Conservation (phyloP, 371 early-diverging fungal genomes). For the Basidiobolus meristosporus region DNA sequence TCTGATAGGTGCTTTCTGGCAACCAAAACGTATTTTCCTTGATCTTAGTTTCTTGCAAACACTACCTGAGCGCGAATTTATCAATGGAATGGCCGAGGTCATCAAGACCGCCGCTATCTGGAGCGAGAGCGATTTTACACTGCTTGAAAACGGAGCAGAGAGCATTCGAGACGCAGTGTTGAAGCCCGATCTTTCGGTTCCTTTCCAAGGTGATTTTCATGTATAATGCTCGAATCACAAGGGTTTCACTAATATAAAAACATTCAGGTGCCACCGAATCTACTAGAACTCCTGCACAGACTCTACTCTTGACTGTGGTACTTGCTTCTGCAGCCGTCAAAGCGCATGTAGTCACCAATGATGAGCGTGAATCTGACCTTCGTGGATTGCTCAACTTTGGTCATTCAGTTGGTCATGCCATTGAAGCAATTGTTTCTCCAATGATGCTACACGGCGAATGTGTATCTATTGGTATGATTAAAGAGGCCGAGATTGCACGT, state of each 20-base stretch:
- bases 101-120: constrained; percentile 95
- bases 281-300: constrained; percentile 37
- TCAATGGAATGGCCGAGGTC: constrained; percentile 94
- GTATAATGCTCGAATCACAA: neutral
- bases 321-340: constrained; percentile 79
- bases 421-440: constrained; percentile 84
- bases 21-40: constrained; percentile 83
- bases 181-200: neutral
- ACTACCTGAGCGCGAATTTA: constrained; percentile 81
- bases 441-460: constrained; percentile 91
- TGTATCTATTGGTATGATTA: constrained; percentile 84
- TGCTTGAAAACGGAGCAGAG: constrained; percentile 71
- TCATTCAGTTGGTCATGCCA: constrained; percentile 91
- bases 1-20: constrained; percentile 92
- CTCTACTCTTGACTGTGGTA: constrained; percentile 61
- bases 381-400: constrained; percentile 94
- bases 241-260: neutral
- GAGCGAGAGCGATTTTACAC: constrained; percentile 65
- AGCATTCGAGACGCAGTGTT: constrained; percentile 48
- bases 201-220: constrained; percentile 18
- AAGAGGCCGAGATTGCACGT: constrained; percentile 86
- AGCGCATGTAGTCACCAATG: constrained; percentile 84
- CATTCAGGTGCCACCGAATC: constrained; percentile 28
- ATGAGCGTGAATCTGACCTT: constrained; percentile 89
- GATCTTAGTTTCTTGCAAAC: constrained; percentile 74